phyloP scores from a whole-genome alignment of 495 filamentous ascomycete genomes.

The Penicillium waksmanii region DNA sequence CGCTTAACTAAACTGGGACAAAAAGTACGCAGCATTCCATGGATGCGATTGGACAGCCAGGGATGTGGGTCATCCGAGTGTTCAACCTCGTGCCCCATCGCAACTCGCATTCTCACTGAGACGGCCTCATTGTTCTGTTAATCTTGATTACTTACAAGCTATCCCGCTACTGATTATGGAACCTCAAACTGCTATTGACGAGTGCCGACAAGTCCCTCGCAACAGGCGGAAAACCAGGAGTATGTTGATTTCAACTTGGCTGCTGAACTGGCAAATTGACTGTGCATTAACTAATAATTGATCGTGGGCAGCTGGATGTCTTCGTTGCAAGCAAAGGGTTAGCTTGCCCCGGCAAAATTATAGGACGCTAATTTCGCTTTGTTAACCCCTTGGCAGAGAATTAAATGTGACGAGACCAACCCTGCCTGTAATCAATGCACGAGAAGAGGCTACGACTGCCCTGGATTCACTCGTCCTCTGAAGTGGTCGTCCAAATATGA shows the following conservation, averaged over 20 bases:
- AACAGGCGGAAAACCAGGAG: neutral
- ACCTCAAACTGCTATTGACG: neutral
- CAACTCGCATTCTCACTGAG: too few relatives aligned
- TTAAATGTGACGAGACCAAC: neutral
- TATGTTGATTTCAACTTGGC: neutral
- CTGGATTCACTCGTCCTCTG: neutral
- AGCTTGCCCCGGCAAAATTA: neutral
- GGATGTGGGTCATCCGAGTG: neutral
- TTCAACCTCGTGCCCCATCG: neutral
- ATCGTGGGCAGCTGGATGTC: neutral
- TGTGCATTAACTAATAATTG: neutral
- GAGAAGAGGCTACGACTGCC: neutral
- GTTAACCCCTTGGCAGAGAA: neutral
- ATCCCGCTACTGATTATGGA: too few relatives aligned
- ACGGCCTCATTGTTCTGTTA: too few relatives aligned
- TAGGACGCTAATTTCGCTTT: neutral
- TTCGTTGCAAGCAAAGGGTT: neutral
- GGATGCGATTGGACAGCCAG: neutral
- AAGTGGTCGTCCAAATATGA: neutral
- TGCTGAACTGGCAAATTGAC: too few relatives aligned
- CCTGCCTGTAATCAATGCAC: neutral
- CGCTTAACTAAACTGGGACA: neutral
- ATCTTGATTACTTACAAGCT: too few relatives aligned
- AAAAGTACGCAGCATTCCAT: neutral
- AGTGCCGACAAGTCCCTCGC: neutral